phyloP scores from a whole-genome alignment of 2,329 filamentous ascomycete genomes.

The Alternaria hordeiaustralica region DNA sequence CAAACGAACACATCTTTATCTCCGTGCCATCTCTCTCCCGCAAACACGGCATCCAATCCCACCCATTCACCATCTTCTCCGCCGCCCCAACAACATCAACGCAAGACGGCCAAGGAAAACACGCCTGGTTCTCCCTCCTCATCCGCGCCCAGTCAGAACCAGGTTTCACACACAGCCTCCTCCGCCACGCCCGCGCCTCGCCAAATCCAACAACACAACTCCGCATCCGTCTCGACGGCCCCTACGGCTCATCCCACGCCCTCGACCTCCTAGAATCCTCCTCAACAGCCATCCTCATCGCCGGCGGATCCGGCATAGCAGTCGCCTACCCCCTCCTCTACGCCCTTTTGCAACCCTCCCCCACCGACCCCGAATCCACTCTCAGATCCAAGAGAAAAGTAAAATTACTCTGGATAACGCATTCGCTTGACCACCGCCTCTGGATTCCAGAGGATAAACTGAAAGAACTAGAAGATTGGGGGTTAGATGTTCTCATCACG shows the following conservation, averaged over 20 bases:
- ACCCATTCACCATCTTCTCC: constrained; percentile 72
- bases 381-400: constrained; percentile 45
- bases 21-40: constrained; percentile 62
- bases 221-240: constrained; percentile 65
- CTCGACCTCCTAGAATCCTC: constrained; percentile 60
- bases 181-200: constrained; percentile 58
- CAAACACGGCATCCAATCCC: constrained; percentile 64
- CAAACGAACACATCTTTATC: constrained; percentile 70
- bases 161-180: constrained; percentile 65
- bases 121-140: constrained; percentile 63
- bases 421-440: constrained; percentile 58
- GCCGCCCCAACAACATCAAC: constrained; percentile 53
- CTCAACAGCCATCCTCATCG: constrained; percentile 62
- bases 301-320: constrained; percentile 70
- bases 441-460: constrained; percentile 63
- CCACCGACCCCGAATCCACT: constrained; percentile 23
- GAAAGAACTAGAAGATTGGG: constrained; percentile 56
- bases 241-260: constrained; percentile 66
- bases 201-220: constrained; percentile 53
- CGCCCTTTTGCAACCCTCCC: constrained; percentile 50
- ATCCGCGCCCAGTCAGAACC: constrained; percentile 61
- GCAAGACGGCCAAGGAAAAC: constrained; percentile 31
- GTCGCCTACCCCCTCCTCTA: constrained; percentile 68
- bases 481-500: constrained; percentile 62
- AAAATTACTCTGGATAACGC: constrained; percentile 66